Evolutionary conservation across 306 rosid species (phyloP).

Genomic region (Fagus crenata): DNA sequence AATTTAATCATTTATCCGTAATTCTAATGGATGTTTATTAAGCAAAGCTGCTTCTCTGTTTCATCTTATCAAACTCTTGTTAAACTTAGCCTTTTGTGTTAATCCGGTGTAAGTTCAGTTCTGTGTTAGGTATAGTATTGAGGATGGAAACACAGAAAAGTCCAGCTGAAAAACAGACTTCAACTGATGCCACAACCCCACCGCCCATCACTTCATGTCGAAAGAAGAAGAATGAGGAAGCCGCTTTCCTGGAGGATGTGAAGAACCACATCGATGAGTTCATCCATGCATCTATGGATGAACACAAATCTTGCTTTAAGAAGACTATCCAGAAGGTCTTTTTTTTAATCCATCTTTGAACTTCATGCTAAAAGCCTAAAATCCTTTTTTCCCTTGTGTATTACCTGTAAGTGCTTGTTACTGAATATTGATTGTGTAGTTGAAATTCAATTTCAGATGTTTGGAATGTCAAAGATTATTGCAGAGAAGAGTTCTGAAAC

Average conservation of each 20-base stretch:
- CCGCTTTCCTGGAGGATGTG: slow-evolving; percentile 71
- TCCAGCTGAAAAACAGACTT: slow-evolving; percentile 43
- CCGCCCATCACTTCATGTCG: slow-evolving; percentile 56
- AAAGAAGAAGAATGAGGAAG: slow-evolving; percentile 81
- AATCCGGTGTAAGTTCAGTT: background rate
- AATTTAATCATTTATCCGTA: too few species aligned
- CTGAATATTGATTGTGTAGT: background rate
- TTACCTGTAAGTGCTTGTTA: background rate
- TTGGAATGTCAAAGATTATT: slow-evolving; percentile 79
- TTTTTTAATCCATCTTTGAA: slow-evolving; percentile 1
- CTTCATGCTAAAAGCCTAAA: background rate
- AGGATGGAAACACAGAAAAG: slow-evolving; percentile 57
- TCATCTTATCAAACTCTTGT: background rate
- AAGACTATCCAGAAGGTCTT: slow-evolving; percentile 75
- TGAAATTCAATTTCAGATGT: slow-evolving; percentile 63
- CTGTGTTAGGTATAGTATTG: slow-evolving; percentile 23
- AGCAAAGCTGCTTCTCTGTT: background rate
- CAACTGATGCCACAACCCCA: slow-evolving; percentile 37
- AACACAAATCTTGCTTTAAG: slow-evolving; percentile 80
- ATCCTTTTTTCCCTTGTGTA: background rate
- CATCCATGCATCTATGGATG: slow-evolving; percentile 79
- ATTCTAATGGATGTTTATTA: background rate
- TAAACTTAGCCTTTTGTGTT: background rate
- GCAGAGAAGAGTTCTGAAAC: slow-evolving; percentile 54
- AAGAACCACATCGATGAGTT: slow-evolving; percentile 93